Evolutionary conservation across 176 grass and related monocot species (phyloP).

Genomic region (Puya raimondii): DNA sequence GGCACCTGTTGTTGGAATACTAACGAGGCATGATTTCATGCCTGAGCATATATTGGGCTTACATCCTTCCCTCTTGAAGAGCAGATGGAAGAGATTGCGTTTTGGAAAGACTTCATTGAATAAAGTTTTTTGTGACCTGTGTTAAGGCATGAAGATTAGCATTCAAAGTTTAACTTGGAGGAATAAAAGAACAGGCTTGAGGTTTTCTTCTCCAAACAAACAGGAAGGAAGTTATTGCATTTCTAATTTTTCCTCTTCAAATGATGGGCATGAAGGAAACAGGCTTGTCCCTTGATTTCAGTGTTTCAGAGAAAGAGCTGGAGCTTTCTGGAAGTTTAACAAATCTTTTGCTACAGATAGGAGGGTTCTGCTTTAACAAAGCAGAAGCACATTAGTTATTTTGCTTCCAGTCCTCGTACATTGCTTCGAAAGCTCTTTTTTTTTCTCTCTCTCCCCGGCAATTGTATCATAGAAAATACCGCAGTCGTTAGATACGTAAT

Average conservation of each 20-base stretch:
- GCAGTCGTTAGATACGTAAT: too few relatives aligned
- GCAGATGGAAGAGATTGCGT: conserved; percentile 60
- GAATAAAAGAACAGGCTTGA: not conserved
- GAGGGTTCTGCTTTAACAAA: too few relatives aligned
- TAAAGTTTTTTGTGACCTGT: conserved; percentile 26
- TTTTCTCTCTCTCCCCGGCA: too few relatives aligned
- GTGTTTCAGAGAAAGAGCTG: too few relatives aligned
- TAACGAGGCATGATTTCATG: conserved; percentile 89
- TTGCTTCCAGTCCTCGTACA: too few relatives aligned
- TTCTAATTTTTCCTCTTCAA: not conserved
- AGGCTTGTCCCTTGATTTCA: not conserved
- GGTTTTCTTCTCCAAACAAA: not conserved
- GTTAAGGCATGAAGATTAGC: not conserved
- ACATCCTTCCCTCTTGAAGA: conserved; percentile 72
- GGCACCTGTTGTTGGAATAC: conserved; percentile 66
- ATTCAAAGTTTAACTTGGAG: not conserved
- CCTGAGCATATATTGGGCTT: conserved; percentile 69
- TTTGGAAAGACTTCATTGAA: conserved; percentile 43
- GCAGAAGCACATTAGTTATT: too few relatives aligned
- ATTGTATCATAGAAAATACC: too few relatives aligned
- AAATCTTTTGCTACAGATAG: too few relatives aligned
- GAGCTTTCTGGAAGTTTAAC: too few relatives aligned
- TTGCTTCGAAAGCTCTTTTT: too few relatives aligned
- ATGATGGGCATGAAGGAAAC: not conserved
- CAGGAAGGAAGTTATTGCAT: not conserved